These are phyloP conservation scores for Alternaria sp. DNA, from an alignment of 2,329 filamentous ascomycete species.

Conservation along the genomic window DNA sequence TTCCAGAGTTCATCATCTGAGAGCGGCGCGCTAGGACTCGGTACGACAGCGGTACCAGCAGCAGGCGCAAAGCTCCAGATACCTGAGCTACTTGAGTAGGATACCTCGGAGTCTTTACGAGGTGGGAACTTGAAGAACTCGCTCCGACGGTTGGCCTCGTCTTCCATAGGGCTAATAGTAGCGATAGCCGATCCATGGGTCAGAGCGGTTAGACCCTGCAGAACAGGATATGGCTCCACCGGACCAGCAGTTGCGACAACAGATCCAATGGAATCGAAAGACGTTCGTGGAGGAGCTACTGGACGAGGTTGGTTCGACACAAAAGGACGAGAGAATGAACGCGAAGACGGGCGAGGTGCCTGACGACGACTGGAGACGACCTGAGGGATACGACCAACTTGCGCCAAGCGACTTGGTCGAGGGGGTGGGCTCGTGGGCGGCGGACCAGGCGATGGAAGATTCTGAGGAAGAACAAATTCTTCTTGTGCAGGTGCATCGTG, in stretches of 20 bases:
- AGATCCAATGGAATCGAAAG: conserved; percentile 40
- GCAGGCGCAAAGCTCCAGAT: conserved; percentile 65
- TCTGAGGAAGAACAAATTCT: conserved; percentile 7
- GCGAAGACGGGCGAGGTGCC: conserved; percentile 70
- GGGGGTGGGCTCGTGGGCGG: conserved; percentile 42
- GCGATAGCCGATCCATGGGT: conserved; percentile 49
- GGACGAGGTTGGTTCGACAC: conserved; percentile 53
- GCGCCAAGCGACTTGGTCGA: conserved; percentile 71
- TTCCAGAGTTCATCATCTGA: conserved; percentile 91
- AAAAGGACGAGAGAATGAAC: conserved; percentile 88
- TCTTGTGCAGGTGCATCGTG: conserved; percentile 5
- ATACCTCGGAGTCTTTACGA: conserved; percentile 73
- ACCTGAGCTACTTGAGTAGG: conserved; percentile 71
- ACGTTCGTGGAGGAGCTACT: conserved; percentile 39
- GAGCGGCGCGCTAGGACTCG: conserved; percentile 66
- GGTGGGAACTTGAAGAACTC: conserved; percentile 80
- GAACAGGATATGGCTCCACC: conserved; percentile 43
- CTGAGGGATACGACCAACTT: conserved; percentile 84
- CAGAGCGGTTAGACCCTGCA: conserved; percentile 43
- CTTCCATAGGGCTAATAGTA: conserved; percentile 40
- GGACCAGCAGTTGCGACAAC: conserved; percentile 37
- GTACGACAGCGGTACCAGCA: conserved; percentile 66
- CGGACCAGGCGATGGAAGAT: conserved; percentile 32
- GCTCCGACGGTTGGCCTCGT: conserved; percentile 38
- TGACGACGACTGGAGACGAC: conserved; percentile 72